Evolutionary conservation across 1,139 yeast species (phyloP).

Genomic region (Pichia norvegensis): DNA sequence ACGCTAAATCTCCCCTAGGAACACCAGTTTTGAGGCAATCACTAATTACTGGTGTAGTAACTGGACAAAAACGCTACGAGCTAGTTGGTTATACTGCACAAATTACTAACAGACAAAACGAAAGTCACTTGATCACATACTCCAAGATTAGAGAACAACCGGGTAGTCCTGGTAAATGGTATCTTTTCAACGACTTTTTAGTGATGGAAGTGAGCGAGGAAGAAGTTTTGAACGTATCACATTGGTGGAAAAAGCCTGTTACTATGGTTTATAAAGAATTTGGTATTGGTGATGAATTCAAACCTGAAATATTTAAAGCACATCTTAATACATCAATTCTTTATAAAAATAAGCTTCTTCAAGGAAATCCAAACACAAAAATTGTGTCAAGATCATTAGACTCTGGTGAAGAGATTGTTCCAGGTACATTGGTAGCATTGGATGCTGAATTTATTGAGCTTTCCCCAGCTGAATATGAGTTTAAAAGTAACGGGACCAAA

Average conservation of each 20-base stretch:
- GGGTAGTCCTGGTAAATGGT: slow-evolving; percentile 46
- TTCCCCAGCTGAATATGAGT: slow-evolving; percentile 73
- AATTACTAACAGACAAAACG: slow-evolving; percentile 50
- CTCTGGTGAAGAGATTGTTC: slow-evolving; percentile 57
- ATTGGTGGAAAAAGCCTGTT: slow-evolving; percentile 80
- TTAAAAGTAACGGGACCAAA: slow-evolving; percentile 56
- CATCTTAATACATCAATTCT: slow-evolving; percentile 56
- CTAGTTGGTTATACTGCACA: slow-evolving; percentile 65
- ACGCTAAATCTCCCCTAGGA: slow-evolving; percentile 20
- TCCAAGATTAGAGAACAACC: slow-evolving; percentile 19
- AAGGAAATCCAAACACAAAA: slow-evolving; percentile 52
- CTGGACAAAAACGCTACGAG: slow-evolving; percentile 36
- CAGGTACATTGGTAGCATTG: slow-evolving; percentile 78
- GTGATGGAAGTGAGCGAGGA: slow-evolving; percentile 68
- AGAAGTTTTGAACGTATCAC: slow-evolving; percentile 61
- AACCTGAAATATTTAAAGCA: slow-evolving; percentile 35
- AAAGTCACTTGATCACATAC: slow-evolving; percentile 54
- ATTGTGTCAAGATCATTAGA: slow-evolving; percentile 63
- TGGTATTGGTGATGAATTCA: slow-evolving; percentile 31
- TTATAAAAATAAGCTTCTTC: slow-evolving; percentile 69
- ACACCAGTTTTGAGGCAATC: slow-evolving; percentile 22
- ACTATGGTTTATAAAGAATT: slow-evolving; percentile 58
- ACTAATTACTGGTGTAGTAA: slow-evolving; percentile 27
- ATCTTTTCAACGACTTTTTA: slow-evolving; percentile 81
- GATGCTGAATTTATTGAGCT: slow-evolving; percentile 95